Evolutionary conservation across 768 basidiomycete species (phyloP).

Genomic region (Phlebiopsis flavidoalba): DNA sequence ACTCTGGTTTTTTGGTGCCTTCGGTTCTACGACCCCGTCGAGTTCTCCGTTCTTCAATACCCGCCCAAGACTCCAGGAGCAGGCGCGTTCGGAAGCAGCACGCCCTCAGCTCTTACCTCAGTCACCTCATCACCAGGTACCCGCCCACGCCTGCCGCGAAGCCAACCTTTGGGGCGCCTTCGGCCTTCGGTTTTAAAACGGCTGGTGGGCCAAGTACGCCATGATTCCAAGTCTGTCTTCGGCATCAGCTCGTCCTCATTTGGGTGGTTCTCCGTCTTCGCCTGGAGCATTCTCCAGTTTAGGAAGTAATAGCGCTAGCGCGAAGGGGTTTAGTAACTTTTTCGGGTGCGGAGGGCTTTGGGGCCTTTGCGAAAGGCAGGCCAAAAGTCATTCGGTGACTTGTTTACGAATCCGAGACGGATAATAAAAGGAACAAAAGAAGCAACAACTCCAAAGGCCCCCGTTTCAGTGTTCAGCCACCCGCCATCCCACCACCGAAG

Average conservation of each 20-base stretch:
- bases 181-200: slow-evolving; percentile 9
- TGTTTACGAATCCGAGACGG: slow-evolving; percentile 38
- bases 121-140: neutral
- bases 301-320: slow-evolving; percentile 10
- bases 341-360: slow-evolving; percentile 34
- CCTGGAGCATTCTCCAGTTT: slow-evolving; percentile 9
- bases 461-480: slow-evolving; percentile 15
- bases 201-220: slow-evolving; percentile 4
- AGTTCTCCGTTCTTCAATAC: slow-evolving; percentile 22
- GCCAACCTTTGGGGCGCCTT: slow-evolving; percentile 24
- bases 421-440: slow-evolving; percentile 11
- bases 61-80: slow-evolving; percentile 10
- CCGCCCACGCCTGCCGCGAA: neutral
- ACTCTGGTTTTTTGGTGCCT: slow-evolving; percentile 29
- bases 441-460: slow-evolving; percentile 1
- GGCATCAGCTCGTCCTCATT: slow-evolving; percentile 10
- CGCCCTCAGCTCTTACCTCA: slow-evolving; percentile 3
- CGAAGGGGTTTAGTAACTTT: slow-evolving; percentile 38
- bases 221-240: slow-evolving; percentile 15
- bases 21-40: slow-evolving; percentile 14
- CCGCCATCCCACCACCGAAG: neutral
- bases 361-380: slow-evolving; percentile 34
- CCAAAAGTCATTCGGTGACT: slow-evolving; percentile 53
- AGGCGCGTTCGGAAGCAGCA: slow-evolving; percentile 3
- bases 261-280: slow-evolving; percentile 7